Evolutionary conservation across 2,329 filamentous ascomycete genomes (phyloP).

Genomic region (Geosmithia morbida): DNA sequence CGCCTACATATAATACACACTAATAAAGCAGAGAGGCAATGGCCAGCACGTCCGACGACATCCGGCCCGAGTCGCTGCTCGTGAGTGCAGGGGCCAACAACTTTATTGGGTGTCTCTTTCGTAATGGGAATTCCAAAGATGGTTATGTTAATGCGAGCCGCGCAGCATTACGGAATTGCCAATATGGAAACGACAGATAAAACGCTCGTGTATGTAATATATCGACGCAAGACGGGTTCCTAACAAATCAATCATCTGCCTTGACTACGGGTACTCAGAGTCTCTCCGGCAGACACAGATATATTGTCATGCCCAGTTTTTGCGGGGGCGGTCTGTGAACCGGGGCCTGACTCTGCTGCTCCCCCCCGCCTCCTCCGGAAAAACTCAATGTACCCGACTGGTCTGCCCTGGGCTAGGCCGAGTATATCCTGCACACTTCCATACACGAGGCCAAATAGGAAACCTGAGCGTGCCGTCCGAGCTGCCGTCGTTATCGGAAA

Average conservation of each 20-base stretch:
- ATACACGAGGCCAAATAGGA: constrained; percentile 66
- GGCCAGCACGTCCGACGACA: neutral
- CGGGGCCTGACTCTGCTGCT: neutral
- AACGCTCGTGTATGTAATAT: too few species aligned
- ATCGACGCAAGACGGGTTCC: too few species aligned
- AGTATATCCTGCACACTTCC: constrained; percentile 69
- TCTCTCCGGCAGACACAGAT: neutral
- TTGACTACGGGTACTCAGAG: too few species aligned
- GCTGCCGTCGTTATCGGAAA: constrained; percentile 67
- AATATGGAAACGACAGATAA: too few species aligned
- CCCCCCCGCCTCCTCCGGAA: constrained; percentile 23
- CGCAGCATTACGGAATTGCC: neutral
- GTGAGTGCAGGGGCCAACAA: neutral
- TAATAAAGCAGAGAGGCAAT: neutral
- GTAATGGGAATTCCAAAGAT: neutral
- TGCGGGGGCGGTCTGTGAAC: neutral
- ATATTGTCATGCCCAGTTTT: neutral
- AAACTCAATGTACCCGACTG: constrained; percentile 61
- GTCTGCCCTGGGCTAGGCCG: constrained; percentile 53
- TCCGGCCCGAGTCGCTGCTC: neutral
- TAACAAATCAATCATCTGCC: too few species aligned
- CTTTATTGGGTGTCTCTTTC: neutral
- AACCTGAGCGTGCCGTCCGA: constrained; percentile 64
- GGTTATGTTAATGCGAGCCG: neutral
- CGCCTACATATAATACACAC: too few species aligned